A percentile compares a stretch with the other conserved stretches of the same genome.
phyloP scores from a whole-genome alignment of 257 asterid genomes.

The Plantago major region DNA sequence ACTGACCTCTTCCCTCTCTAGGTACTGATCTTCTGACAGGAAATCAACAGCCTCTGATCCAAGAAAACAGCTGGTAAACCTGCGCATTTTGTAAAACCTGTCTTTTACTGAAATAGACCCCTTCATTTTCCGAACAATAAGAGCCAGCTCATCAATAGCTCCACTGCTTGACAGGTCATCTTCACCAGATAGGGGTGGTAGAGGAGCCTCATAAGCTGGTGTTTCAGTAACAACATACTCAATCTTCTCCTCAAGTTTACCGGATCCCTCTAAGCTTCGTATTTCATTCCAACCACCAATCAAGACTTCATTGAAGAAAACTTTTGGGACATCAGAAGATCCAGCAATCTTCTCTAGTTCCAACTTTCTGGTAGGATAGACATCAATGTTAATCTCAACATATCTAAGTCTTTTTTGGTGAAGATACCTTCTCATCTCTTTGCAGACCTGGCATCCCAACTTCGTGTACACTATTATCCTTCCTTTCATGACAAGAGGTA shows the following conservation, averaged over 20 bases:
- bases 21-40: constrained; percentile 82
- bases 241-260: constrained; percentile 70
- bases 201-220: constrained; percentile 76
- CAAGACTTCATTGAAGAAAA: constrained; percentile 74
- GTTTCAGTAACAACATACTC: constrained; percentile 66
- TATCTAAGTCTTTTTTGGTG: constrained; percentile 63
- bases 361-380: constrained; percentile 61
- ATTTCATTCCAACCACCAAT: constrained; percentile 71
- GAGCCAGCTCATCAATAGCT: constrained; percentile 77
- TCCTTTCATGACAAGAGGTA: constrained; percentile 67
- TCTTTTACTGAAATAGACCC: constrained; percentile 52
- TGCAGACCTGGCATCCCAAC: constrained; percentile 67
- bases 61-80: constrained; percentile 58
- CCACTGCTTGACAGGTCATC: constrained; percentile 78
- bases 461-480: constrained; percentile 64
- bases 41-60: constrained; percentile 87
- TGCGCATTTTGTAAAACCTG: constrained; percentile 73
- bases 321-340: constrained; percentile 65
- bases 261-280: constrained; percentile 62
- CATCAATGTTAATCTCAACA: constrained; percentile 72
- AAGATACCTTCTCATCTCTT: constrained; percentile 53
- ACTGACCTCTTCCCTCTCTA: constrained; percentile 85
- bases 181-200: constrained; percentile 96
- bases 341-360: constrained; percentile 78
- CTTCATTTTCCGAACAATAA: constrained; percentile 75